phyloP scores from a whole-genome alignment of 169 alveolate species.

The Cryptosporidium tyzzeri region DNA sequence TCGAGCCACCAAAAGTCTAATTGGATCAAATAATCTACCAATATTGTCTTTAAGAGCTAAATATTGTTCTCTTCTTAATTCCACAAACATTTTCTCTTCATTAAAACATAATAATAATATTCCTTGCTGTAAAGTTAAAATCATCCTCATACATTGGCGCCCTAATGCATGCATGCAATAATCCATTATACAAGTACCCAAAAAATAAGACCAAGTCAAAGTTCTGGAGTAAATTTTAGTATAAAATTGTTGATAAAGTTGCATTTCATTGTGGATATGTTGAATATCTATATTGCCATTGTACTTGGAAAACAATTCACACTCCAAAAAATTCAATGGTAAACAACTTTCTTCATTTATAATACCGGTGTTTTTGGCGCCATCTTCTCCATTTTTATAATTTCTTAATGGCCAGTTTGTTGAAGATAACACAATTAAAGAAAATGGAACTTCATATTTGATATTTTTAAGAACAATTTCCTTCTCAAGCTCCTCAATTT shows the following conservation, averaged over 20 bases:
- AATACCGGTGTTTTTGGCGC: neutral
- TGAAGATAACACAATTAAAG: constrained; percentile 39
- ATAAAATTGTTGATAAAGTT: constrained; percentile 39
- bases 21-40: neutral
- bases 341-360: neutral
- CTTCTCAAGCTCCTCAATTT: constrained; percentile 1
- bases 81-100: neutral
- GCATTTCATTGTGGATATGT: constrained; percentile 7
- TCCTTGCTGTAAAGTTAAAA: constrained; percentile 60
- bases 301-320: constrained; percentile 14
- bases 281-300: neutral
- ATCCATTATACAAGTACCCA: constrained; percentile 42
- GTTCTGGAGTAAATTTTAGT: constrained; percentile 48
- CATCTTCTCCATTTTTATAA: neutral
- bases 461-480: constrained; percentile 8
- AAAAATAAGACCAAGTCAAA: constrained; percentile 42
- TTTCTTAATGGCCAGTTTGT: constrained; percentile 26
- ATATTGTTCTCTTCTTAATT: neutral
- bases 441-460: constrained; percentile 24
- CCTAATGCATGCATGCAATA: neutral
- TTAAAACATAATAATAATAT: constrained; percentile 49
- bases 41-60: constrained; percentile 17
- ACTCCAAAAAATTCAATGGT: constrained; percentile 15
- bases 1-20: neutral
- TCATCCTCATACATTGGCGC: neutral